Percentiles rank a stretch among this genome's conserved stretches.
Conservation (phyloP, 2,329 filamentous ascomycete species). For the Penicillium sp. region DNA sequence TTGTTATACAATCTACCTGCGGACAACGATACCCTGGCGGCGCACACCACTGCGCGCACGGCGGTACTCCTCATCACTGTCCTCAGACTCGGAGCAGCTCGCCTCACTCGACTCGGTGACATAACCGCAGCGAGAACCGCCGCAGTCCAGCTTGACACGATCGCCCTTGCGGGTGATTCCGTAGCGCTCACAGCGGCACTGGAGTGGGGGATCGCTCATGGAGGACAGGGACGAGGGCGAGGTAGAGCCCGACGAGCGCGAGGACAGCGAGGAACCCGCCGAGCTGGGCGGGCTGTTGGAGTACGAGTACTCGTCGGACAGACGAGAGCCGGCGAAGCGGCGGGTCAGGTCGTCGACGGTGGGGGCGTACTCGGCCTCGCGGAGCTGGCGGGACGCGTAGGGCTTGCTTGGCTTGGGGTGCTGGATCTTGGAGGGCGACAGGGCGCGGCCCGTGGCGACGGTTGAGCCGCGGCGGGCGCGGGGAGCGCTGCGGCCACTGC, state of each 20-base stretch:
- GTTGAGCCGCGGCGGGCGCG: constrained; percentile 51
- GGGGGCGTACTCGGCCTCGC: constrained; percentile 77
- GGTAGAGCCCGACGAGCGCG: constrained; percentile 65
- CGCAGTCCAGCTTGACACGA: constrained; percentile 94
- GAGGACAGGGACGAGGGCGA: constrained; percentile 63
- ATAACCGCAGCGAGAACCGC: constrained; percentile 83
- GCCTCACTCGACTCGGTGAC: constrained; percentile 63
- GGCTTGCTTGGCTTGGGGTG: constrained; percentile 88
- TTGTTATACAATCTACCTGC: constrained; percentile 33
- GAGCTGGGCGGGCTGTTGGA: constrained; percentile 76
- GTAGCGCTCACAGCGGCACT: constrained; percentile 93
- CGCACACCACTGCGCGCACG: constrained; percentile 38
- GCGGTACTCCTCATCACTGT: constrained; percentile 43
- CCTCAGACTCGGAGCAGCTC: constrained; percentile 65
- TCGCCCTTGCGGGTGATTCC: constrained; percentile 92
- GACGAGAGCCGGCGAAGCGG: constrained; percentile 72
- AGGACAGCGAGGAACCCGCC: constrained; percentile 66
- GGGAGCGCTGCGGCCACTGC: constrained; percentile 26
- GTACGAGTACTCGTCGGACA: constrained; percentile 70
- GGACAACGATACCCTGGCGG: constrained; percentile 44
- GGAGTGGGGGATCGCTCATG: constrained; percentile 61
- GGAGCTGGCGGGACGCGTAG: constrained; percentile 82
- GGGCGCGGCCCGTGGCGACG: constrained; percentile 83
- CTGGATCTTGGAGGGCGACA: constrained; percentile 86
- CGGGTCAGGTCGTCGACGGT: constrained; percentile 77